Base-by-base conservation (phyloP, 2,329 filamentous ascomycete species). In the Tricladium varicosporioides region DNA sequence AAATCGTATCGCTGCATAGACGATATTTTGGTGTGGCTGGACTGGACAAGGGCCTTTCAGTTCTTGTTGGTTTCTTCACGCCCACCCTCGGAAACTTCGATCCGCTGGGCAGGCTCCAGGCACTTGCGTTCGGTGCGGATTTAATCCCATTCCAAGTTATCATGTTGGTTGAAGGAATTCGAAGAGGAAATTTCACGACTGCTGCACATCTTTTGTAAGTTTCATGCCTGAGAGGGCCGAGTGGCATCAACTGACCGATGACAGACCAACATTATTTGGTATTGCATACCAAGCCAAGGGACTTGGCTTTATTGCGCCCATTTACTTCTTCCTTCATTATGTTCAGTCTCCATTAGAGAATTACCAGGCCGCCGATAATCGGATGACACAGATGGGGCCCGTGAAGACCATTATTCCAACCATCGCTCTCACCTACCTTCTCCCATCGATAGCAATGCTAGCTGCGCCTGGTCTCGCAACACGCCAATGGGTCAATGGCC, bases 301-400 rank as follows among this genome's bases (percentile, higher is more conserved):
- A 3, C 60, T 71, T 13, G 73, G 68, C 9, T 59, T 70, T 31
- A 52, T 71, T 1, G 68, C 67, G 1, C 71, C 73, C 4, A 48
- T 74, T 16, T 75, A 72, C 63, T 74, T 66, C 59, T 74, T 72
- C 59, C 59, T 74, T 36, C 70, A 74, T 53, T 74, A 72, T 50
- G 54, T 73, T 5, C 65, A 66, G 49, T 67, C 65, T 18, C 67
- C 70, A 5, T 58, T 72, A n/a, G 67, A 69, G 15, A 69, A 67
- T 5, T 74, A 70, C 54, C 61, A 67, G 1, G 65, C 69, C 3
- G 57, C 64, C 7, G 72, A 75, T 48, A 69, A 69, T 46, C 65
- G 73, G 31, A 53, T 73, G 15, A 67, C 67, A 2, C 64, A 68
- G 22, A 55, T 67, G 4, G 55, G 62, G 13, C 64, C 67, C 8